Percentiles rank a stretch among this genome's conserved stretches.
phyloP scores from a whole-genome alignment of 257 asterid species.

The Nemophila menziesii region DNA sequence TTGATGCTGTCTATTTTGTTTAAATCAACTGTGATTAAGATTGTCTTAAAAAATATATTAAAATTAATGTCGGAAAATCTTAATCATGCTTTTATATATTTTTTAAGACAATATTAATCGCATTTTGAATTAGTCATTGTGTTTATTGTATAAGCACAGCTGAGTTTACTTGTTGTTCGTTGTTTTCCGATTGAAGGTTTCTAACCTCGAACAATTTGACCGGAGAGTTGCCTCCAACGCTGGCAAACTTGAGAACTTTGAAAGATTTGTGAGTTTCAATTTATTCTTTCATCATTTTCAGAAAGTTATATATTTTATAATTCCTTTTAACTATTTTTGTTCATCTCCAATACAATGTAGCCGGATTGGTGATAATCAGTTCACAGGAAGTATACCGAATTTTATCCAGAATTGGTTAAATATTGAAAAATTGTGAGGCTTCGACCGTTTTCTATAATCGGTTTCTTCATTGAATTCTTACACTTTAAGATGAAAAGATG shows the following conservation, averaged over 20 bases:
- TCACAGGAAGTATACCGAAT: slow-evolving; percentile 46
- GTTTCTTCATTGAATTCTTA: not conserved
- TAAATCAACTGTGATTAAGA: too few relatives aligned
- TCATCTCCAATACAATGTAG: slow-evolving; percentile 18
- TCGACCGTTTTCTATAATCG: not conserved
- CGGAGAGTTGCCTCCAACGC: slow-evolving; percentile 40
- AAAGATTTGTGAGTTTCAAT: slow-evolving; percentile 35
- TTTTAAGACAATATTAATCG: too few relatives aligned
- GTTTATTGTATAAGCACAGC: not conserved
- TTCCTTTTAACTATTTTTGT: not conserved
- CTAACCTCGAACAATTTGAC: slow-evolving; percentile 50
- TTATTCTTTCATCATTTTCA: not conserved
- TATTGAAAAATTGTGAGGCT: slow-evolving; percentile 39
- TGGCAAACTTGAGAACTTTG: slow-evolving; percentile 39
- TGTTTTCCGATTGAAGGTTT: slow-evolving; percentile 15
- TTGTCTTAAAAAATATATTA: too few relatives aligned
- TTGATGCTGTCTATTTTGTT: not conserved
- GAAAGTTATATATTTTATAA: not conserved
- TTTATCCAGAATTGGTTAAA: slow-evolving; percentile 43
- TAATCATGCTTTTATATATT: too few relatives aligned
- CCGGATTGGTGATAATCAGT: slow-evolving; percentile 42
- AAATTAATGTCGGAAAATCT: too few relatives aligned
- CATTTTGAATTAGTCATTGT: not conserved
- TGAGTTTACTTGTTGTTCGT: not conserved
- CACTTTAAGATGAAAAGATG: not conserved